Evolutionary conservation across 176 grass and related monocot species (phyloP).

Genomic region (Carex parvula): DNA sequence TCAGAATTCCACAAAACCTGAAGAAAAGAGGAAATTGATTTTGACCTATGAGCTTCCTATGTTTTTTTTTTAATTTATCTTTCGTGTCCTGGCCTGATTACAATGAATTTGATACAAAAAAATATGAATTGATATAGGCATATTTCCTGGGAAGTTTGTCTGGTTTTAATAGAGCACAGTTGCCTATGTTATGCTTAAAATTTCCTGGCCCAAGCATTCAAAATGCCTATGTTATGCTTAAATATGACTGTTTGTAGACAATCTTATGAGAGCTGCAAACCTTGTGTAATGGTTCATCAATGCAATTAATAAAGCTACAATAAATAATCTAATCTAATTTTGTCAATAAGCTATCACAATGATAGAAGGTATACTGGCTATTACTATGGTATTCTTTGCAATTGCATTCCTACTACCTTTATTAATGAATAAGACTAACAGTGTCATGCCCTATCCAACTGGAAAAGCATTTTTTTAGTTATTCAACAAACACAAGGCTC

Average conservation of each 20-base stretch:
- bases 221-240: neutral
- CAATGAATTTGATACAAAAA: neutral
- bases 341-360: neutral
- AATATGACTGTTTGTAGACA: neutral
- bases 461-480: neutral
- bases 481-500: neutral
- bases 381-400: neutral
- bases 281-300: neutral
- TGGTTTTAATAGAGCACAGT: neutral
- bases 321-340: neutral
- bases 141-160: neutral
- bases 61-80: neutral
- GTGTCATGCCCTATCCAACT: neutral
- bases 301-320: neutral
- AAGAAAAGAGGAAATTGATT: neutral
- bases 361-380: neutral
- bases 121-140: neutral
- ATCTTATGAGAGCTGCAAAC: neutral
- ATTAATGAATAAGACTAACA: neutral
- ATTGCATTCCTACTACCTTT: neutral
- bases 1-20: constrained; percentile 76
- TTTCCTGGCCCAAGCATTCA: neutral
- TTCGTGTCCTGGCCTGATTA: neutral
- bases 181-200: neutral
- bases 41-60: neutral